Conservation (phyloP, 768 basidiomycete species). For the Fibroporia radiculosa region DNA sequence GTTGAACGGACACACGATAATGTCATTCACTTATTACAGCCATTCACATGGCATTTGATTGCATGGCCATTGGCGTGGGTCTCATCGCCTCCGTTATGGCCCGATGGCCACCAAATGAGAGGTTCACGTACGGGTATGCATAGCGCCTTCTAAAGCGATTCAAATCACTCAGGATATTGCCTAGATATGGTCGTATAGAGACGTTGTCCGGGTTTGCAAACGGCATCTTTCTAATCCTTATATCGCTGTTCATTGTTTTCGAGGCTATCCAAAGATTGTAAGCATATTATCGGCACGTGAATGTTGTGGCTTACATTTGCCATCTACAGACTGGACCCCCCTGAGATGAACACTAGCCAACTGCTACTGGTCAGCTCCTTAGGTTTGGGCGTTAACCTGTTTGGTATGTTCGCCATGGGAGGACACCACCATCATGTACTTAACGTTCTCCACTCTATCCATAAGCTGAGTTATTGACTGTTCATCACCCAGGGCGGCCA, state of each 20-base stretch:
- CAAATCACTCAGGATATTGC: neutral
- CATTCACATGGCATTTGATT: conserved; percentile 99
- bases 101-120: conserved; percentile 91
- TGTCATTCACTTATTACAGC: conserved; percentile 37
- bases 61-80: conserved; percentile 93
- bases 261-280: conserved; percentile 95
- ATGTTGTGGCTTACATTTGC: neutral
- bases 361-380: conserved; percentile 82
- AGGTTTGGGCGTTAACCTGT: conserved; percentile 89
- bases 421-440: conserved; percentile 83
- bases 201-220: conserved; percentile 98
- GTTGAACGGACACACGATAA: neutral
- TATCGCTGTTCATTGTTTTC: conserved; percentile 97
- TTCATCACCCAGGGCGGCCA: conserved; percentile 41
- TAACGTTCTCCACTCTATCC: neutral
- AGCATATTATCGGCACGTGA: conserved; percentile 5
- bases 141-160: neutral
- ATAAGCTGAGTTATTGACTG: neutral
- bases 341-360: conserved; percentile 96
- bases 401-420: conserved; percentile 99
- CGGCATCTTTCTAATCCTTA: conserved; percentile 87
- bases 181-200: conserved; percentile 90
- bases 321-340: conserved; percentile 68
- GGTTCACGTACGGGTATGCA: conserved; percentile 86
- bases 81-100: conserved; percentile 97